Base-by-base conservation (phyloP, 345 rosid species). In the Brassica incana region DNA sequence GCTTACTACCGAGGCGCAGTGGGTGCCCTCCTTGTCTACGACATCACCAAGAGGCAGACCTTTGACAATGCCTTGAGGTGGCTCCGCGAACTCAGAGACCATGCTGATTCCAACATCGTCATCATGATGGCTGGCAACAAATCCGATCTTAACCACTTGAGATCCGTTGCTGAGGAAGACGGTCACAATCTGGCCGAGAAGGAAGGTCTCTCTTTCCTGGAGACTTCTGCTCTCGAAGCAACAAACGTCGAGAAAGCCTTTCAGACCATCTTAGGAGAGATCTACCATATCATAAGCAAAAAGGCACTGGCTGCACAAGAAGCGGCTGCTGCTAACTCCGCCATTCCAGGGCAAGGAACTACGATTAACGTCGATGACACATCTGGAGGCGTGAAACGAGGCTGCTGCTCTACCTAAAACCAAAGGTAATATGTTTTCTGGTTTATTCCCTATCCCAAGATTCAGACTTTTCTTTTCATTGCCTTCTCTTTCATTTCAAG, bases 81-180 rank as follows among this genome's bases (percentile, higher is more conserved):
- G 97, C 82, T 91, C 14, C 94, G 92, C 0, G 94, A 91, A 54
- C 77, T 90, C 80, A 85, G 92, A 80, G 92, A 88, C 81, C 91
- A 87, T 69, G 92, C 94, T 2, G 97, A 88, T 80, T 85, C 97
- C 32, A 87, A 91, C 88, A 91, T 91, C 59, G 96, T 87, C 56
- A 88, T 91, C 72, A 91, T 91, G 93, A 88, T 91, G 93, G 90
- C 85, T 16, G 96, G 96, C 20, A 91, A 91, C 64, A 91, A 91
- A 81, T 84, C 88, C 0, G 96, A 90, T 78, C 85, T 90, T 15
- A 88, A 85, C 72, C 92, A 91, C 76, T 85, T 89, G 69, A 87
- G 96, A 77, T 85, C 92, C 2, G 96, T 91, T 71, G 69, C 85
- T 36, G 86, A 83, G 67, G 85, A 84, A 15, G 93, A 89, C 38